A percentile compares a stretch with the other conserved stretches of the same genome.
Conservation (phyloP, 768 basidiomycete species). For the Dictyophora rubrovolvata region DNA sequence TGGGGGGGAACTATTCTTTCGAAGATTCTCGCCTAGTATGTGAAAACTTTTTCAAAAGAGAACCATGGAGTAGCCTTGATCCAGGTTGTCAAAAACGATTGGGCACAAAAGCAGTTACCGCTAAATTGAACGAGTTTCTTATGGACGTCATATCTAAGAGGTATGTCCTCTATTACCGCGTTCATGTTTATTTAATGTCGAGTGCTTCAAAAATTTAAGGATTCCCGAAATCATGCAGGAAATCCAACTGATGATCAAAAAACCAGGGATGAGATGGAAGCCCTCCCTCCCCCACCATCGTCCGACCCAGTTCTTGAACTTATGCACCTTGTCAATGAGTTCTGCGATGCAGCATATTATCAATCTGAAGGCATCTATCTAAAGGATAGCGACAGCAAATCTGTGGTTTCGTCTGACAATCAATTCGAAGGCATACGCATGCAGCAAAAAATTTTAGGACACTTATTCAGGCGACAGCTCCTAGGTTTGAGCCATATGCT, state of each 20-base stretch:
- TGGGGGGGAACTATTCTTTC: slow-evolving; percentile 47
- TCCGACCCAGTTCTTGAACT: slow-evolving; percentile 48
- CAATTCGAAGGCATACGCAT: slow-evolving; percentile 36
- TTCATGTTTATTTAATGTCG: neutral
- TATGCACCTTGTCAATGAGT: slow-evolving; percentile 34
- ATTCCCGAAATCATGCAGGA: slow-evolving; percentile 56
- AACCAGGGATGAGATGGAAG: slow-evolving; percentile 24
- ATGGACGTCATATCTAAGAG: slow-evolving; percentile 53
- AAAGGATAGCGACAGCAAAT: neutral
- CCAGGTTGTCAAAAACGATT: slow-evolving; percentile 34
- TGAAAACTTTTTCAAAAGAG: slow-evolving; percentile 39
- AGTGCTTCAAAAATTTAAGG: slow-evolving; percentile 27
- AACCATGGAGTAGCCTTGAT: slow-evolving; percentile 50
- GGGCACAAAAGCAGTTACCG: slow-evolving; percentile 46
- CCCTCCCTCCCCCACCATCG: slow-evolving; percentile 45
- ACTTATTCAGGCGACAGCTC: slow-evolving; percentile 43
- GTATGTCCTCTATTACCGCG: slow-evolving; percentile 23
- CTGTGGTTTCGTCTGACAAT: neutral
- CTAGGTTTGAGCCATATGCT: slow-evolving; percentile 45
- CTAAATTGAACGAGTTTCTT: slow-evolving; percentile 47
- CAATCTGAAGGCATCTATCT: slow-evolving; percentile 36
- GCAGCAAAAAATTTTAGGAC: slow-evolving; percentile 36
- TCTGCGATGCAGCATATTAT: slow-evolving; percentile 33
- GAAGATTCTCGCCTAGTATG: slow-evolving; percentile 47
- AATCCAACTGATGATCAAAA: slow-evolving; percentile 34